phyloP scores from a whole-genome alignment of 495 filamentous ascomycete genomes.

The Hyphodiscus hymeniophilus region DNA sequence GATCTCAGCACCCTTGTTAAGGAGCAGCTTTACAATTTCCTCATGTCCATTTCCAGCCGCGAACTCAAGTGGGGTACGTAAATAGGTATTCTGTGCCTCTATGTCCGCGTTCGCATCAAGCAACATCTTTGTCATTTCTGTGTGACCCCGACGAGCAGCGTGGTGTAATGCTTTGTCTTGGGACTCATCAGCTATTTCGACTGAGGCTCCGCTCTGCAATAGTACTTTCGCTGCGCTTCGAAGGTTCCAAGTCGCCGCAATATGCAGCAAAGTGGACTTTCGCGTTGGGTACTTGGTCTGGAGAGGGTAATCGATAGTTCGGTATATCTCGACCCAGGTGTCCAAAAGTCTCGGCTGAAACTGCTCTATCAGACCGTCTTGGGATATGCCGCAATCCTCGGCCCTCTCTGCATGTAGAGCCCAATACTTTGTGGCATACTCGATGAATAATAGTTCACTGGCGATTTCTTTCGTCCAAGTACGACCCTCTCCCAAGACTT shows the following conservation, averaged over 20 bases:
- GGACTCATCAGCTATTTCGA: background rate
- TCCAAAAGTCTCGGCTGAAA: too few species aligned
- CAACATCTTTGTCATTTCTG: constrained; percentile 19
- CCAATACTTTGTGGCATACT: too few species aligned
- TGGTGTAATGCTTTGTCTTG: constrained; percentile 2
- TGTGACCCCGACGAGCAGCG: constrained; percentile 7
- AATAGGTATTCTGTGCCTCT: constrained; percentile 9
- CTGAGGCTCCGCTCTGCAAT: background rate
- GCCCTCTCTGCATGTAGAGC: too few species aligned
- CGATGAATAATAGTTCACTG: too few species aligned
- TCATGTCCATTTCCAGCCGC: constrained; percentile 31
- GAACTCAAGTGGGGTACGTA: constrained; percentile 29
- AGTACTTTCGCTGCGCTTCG: background rate
- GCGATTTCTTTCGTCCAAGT: too few species aligned
- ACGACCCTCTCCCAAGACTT: too few species aligned
- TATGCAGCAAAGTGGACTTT: constrained; percentile 4
- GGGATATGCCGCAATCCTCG: too few species aligned
- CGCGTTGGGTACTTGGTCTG: background rate
- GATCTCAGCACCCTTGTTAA: constrained; percentile 29
- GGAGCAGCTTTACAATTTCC: constrained; percentile 31
- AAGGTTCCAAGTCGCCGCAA: background rate
- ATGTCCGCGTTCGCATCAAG: constrained; percentile 20
- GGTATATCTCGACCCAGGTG: too few species aligned
- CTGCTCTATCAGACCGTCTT: too few species aligned
- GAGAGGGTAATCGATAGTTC: background rate